phyloP scores from a whole-genome alignment of 129 eudicot genomes.

The Solidago caesia region DNA sequence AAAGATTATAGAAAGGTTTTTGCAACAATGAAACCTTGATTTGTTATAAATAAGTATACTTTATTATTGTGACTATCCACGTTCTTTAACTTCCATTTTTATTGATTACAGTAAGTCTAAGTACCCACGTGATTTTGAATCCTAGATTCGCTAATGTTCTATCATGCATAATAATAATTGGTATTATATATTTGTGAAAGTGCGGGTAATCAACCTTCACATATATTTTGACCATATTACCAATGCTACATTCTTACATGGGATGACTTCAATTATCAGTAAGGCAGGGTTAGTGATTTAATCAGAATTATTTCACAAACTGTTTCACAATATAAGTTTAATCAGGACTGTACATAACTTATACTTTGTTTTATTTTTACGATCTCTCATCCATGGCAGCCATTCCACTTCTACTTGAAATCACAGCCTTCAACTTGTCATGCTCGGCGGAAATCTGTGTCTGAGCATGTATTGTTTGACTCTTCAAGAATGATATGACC shows the following conservation, averaged over 20 bases:
- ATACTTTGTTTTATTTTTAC: conserved; percentile 18
- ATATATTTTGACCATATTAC: neutral
- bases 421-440: neutral
- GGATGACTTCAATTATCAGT: neutral
- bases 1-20: too few species aligned
- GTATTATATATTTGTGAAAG: neutral
- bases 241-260: too few species aligned
- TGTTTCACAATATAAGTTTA: neutral
- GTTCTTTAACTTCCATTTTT: too few species aligned
- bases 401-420: conserved; percentile 13
- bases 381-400: conserved; percentile 16
- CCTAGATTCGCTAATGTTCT: neutral
- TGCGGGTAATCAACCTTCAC: too few species aligned
- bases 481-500: neutral
- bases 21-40: too few species aligned
- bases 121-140: neutral
- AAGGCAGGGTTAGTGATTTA: neutral
- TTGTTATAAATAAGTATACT: too few species aligned
- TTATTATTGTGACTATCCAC: too few species aligned
- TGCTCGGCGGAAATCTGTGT: neutral
- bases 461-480: neutral
- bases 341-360: neutral
- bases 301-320: neutral
- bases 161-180: neutral
- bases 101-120: neutral